Evolutionary conservation across 2,329 filamentous ascomycete species (phyloP).

Genomic region (Clathrospora elynae): DNA sequence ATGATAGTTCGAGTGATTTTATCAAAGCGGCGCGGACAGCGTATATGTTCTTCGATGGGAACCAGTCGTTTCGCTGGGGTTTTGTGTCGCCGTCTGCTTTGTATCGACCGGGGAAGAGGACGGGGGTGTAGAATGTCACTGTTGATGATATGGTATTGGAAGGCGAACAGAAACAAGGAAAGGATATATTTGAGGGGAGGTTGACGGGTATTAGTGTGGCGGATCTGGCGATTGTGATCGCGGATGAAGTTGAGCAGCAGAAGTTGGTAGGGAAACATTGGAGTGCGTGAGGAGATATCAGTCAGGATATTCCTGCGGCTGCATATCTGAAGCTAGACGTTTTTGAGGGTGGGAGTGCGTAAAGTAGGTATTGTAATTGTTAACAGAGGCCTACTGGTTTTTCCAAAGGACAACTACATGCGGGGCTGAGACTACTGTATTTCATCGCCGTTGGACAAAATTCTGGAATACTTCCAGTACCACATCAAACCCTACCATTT

Average conservation of each 20-base stretch:
- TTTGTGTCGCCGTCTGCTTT: constrained; percentile 43
- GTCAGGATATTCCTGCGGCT: constrained; percentile 33
- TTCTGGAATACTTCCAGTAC: constrained; percentile 32
- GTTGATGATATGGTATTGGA: constrained; percentile 41
- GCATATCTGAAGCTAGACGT: constrained; percentile 34
- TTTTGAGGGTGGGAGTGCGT: constrained; percentile 24
- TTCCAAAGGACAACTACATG: no score
- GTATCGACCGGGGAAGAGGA: constrained; percentile 42
- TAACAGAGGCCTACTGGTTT: no score
- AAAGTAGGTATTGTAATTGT: no score
- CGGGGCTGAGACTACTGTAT: no score
- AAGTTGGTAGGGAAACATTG: constrained; percentile 40
- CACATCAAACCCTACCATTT: constrained; percentile 32
- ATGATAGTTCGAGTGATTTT: constrained; percentile 36
- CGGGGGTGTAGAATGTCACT: constrained; percentile 40
- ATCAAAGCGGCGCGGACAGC: constrained; percentile 43
- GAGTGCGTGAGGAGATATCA: constrained; percentile 39
- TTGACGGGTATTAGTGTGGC: constrained; percentile 42
- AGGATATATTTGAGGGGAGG: constrained; percentile 37
- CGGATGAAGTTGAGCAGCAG: constrained; percentile 40
- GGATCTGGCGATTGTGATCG: constrained; percentile 46
- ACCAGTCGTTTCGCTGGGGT: constrained; percentile 40
- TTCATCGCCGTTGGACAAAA: constrained; percentile 32
- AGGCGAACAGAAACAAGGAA: constrained; percentile 28
- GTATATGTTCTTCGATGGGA: constrained; percentile 47